phyloP scores from a whole-genome alignment of 2,329 filamentous ascomycete species.

The Tolypocladium pustulatum region DNA sequence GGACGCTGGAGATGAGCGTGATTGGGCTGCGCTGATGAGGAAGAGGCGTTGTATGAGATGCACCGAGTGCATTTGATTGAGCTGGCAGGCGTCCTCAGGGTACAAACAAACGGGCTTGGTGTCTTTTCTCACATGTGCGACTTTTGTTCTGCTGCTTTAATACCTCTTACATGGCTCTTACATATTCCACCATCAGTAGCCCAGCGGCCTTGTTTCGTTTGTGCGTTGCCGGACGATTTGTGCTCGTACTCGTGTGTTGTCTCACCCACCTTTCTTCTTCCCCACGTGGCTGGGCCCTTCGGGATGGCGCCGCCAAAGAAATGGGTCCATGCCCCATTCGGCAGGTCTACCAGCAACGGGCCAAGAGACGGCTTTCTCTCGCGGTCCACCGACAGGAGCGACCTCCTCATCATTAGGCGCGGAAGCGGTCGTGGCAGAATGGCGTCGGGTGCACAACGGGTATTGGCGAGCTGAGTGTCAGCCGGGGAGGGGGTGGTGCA shows the following conservation, averaged over 20 bases:
- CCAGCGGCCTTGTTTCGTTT: neutral
- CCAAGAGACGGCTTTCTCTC: neutral
- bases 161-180: neutral
- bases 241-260: neutral
- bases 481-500: neutral
- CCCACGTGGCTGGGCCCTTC: neutral
- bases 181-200: neutral
- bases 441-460: neutral
- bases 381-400: neutral
- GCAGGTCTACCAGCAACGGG: neutral
- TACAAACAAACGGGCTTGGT: neutral
- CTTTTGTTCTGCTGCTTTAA: neutral
- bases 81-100: conserved; percentile 7
- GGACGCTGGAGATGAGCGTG: conserved; percentile 97
- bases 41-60: neutral
- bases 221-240: neutral
- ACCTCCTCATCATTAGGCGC: neutral
- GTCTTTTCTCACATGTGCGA: neutral
- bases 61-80: conserved; percentile 1
- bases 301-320: neutral
- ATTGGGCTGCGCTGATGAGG: conserved; percentile 52
- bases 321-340: neutral
- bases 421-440: neutral
- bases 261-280: neutral
- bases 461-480: neutral